These are phyloP conservation scores for Bifiguratus adelaidae DNA, from an alignment of 192 early-diverging fungal genomes.

Conservation along the genomic window DNA sequence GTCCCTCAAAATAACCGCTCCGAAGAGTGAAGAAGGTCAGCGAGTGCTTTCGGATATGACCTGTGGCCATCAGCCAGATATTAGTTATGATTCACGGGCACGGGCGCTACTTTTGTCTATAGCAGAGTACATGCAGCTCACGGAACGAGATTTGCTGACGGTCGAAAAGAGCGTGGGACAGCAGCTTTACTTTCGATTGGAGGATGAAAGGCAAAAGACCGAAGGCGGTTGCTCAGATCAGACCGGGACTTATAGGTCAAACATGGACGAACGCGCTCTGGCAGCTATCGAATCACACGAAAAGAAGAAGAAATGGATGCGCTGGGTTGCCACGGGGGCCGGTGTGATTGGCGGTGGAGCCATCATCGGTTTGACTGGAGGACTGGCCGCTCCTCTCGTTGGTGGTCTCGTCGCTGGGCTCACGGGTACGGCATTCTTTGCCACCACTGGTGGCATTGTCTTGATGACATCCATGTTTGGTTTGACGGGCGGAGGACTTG, in stretches of 20 bases:
- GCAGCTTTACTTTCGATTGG: conserved; percentile 34
- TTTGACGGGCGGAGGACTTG: conserved; percentile 38
- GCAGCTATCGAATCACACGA: conserved; percentile 28
- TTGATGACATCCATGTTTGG: conserved; percentile 45
- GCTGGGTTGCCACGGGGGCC: conserved; percentile 40
- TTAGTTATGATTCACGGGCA: conserved; percentile 36
- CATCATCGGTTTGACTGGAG: conserved; percentile 36
- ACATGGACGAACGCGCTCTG: conserved; percentile 22
- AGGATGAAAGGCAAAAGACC: not conserved
- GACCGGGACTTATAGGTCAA: not conserved
- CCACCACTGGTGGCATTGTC: conserved; percentile 39
- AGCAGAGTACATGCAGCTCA: conserved; percentile 17
- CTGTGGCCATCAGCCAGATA: too few relatives aligned
- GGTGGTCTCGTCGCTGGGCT: conserved; percentile 29
- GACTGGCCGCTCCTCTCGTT: conserved; percentile 40
- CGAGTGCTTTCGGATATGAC: too few relatives aligned
- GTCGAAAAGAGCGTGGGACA: conserved; percentile 37
- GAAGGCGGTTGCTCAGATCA: not conserved
- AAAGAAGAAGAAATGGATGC: conserved; percentile 31
- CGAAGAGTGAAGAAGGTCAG: too few relatives aligned
- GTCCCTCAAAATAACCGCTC: too few relatives aligned
- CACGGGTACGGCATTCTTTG: conserved; percentile 39
- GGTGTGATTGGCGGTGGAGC: conserved; percentile 41
- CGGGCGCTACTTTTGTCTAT: conserved; percentile 29
- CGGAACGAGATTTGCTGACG: conserved; percentile 7